Conservation (phyloP, 495 filamentous ascomycete species). For the Saxispiralis lemnorum region DNA sequence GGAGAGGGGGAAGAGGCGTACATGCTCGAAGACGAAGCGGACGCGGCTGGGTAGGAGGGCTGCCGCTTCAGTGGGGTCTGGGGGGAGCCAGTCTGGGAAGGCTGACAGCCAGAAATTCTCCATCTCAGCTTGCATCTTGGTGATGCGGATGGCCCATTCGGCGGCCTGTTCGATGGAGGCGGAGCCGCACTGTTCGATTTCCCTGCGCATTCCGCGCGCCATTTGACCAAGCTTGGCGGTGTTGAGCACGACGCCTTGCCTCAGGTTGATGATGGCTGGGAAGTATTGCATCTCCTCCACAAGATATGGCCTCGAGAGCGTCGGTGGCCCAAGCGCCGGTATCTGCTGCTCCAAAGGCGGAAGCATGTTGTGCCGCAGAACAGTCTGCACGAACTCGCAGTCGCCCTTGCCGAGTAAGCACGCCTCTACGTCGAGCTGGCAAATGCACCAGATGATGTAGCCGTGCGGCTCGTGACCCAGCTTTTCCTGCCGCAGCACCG, state of each 20-base stretch:
- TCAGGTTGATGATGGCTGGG: constrained; percentile 20
- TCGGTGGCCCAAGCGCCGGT: constrained; percentile 14
- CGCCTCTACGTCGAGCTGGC: constrained; percentile 38
- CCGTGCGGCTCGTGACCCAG: constrained; percentile 32
- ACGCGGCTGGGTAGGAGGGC: constrained; percentile 11
- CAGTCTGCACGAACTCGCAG: constrained; percentile 32
- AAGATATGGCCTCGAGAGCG: constrained; percentile 22
- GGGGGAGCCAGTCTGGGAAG: constrained; percentile 5
- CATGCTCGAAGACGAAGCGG: constrained; percentile 29
- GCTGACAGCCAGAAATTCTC: constrained; percentile 1
- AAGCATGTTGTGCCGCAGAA: constrained; percentile 34
- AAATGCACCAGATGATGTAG: constrained; percentile 39
- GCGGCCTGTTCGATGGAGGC: constrained; percentile 1
- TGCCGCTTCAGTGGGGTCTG: constrained; percentile 15
- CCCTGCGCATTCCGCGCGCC: constrained; percentile 4
- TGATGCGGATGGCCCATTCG: constrained; percentile 4
- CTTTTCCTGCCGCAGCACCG: constrained; percentile 29
- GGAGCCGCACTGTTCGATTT: not conserved
- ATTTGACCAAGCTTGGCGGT: constrained; percentile 6
- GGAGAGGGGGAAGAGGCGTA: constrained; percentile 13
- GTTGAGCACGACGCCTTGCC: constrained; percentile 5
- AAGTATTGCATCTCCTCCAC: constrained; percentile 25
- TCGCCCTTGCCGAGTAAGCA: constrained; percentile 36
- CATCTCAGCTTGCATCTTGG: constrained; percentile 10
- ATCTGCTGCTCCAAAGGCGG: constrained; percentile 20